Evolutionary conservation across 208 protist species (phyloP).

Genomic region (Acanthamoeba sp.): DNA sequence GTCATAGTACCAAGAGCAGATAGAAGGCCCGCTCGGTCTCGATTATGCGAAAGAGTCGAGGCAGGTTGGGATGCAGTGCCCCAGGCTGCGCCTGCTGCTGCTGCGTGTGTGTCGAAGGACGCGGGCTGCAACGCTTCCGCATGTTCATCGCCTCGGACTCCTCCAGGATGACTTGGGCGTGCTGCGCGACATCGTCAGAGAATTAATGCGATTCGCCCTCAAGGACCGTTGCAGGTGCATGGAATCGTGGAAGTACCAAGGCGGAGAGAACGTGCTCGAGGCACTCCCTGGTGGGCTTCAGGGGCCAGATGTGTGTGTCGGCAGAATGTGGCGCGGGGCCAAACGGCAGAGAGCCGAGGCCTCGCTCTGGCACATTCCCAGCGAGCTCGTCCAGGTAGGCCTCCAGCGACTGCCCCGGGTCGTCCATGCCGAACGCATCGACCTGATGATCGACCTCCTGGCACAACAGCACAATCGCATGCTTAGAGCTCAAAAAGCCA

Average conservation of each 20-base stretch:
- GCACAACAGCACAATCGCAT: neutral
- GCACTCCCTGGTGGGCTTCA: neutral
- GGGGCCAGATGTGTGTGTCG: neutral
- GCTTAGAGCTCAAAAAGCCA: neutral
- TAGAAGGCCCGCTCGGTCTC: constrained; percentile 44
- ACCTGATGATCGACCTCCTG: neutral
- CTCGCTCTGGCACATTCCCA: neutral
- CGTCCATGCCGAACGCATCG: constrained; percentile 21
- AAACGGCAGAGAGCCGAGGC: neutral
- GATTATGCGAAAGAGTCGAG: neutral
- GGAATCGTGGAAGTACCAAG: neutral
- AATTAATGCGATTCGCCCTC: neutral
- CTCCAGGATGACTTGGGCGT: neutral
- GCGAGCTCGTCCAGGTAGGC: constrained; percentile 33
- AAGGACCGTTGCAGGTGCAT: neutral
- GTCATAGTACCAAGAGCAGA: neutral
- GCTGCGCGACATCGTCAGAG: neutral
- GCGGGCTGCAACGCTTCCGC: neutral
- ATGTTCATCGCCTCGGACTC: neutral
- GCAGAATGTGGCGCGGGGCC: neutral
- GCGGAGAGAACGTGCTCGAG: neutral
- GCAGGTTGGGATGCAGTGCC: constrained; percentile 23
- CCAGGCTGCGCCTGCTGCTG: neutral
- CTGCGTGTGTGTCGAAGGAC: neutral
- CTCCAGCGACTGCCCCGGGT: constrained; percentile 1